A percentile compares a stretch with the other conserved stretches of the same genome.
phyloP scores from a whole-genome alignment of 1,284 basidiomycete genomes.

The Naganishia sp. region DNA sequence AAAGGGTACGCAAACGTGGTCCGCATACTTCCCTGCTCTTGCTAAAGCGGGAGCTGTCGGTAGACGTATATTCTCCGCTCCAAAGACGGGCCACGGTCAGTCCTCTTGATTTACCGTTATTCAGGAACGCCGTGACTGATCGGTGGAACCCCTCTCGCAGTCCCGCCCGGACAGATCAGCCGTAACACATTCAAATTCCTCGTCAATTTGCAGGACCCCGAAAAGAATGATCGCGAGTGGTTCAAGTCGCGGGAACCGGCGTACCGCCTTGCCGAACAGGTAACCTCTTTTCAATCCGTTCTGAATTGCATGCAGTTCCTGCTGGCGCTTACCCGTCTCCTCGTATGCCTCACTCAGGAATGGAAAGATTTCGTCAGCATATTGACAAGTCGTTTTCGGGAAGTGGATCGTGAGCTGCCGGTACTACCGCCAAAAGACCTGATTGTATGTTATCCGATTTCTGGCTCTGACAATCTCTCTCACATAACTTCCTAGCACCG shows the following conservation, averaged over 20 bases:
- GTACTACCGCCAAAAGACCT: conserved; percentile 81
- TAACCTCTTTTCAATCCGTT: conserved; percentile 32
- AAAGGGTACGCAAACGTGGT: conserved; percentile 33
- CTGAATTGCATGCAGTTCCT: background rate
- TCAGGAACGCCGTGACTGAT: background rate
- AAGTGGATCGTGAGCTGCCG: conserved; percentile 76
- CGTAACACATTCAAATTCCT: conserved; percentile 80
- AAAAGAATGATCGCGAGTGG: conserved; percentile 86
- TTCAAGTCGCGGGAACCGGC: conserved; percentile 65
- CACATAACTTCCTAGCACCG: conserved; percentile 43
- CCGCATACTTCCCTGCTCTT: background rate
- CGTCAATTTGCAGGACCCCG: conserved; percentile 66
- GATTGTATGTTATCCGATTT: conserved; percentile 59
- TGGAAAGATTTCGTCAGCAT: conserved; percentile 78
- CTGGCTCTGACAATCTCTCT: background rate
- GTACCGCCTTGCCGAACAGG: conserved; percentile 73
- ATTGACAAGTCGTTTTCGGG: conserved; percentile 65
- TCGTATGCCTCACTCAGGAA: conserved; percentile 56
- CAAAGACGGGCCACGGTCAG: conserved; percentile 74
- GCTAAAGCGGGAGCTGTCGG: background rate
- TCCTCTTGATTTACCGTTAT: conserved; percentile 28
- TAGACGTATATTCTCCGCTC: conserved; percentile 63
- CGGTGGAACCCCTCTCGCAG: conserved; percentile 53
- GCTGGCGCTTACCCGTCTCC: background rate
- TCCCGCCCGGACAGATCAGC: conserved; percentile 80